Evolutionary conservation across 495 filamentous ascomycete species (phyloP).

Genomic region (Tricharina praecox): DNA sequence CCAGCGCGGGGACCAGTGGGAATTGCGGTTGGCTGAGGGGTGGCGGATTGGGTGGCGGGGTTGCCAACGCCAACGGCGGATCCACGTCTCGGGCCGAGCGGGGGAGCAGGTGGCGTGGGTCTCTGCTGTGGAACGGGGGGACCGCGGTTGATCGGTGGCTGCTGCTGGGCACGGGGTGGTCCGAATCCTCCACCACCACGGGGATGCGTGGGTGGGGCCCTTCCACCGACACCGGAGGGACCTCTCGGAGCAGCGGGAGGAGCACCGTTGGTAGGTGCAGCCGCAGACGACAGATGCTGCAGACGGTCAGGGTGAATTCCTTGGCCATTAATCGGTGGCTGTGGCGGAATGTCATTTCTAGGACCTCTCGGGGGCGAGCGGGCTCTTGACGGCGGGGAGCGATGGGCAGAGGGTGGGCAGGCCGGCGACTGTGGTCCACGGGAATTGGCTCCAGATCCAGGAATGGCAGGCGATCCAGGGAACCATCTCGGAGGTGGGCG

Average conservation of each 20-base stretch:
- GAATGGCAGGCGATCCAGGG: slow-evolving; percentile 17
- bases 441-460: slow-evolving; percentile 13
- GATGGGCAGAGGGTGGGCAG: slow-evolving; percentile 17
- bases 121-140: slow-evolving; percentile 16
- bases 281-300: slow-evolving; percentile 18
- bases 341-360: slow-evolving; percentile 13
- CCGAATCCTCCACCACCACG: slow-evolving; percentile 14
- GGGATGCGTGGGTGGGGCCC: slow-evolving; percentile 11
- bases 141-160: slow-evolving; percentile 5
- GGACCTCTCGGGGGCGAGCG: slow-evolving; percentile 23
- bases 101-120: slow-evolving; percentile 10
- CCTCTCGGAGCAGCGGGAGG: slow-evolving; percentile 17
- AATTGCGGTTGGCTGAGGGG: slow-evolving; percentile 10
- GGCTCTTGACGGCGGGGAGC: slow-evolving; percentile 19
- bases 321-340: slow-evolving; percentile 13
- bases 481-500: slow-evolving; percentile 9
- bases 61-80: slow-evolving; percentile 13
- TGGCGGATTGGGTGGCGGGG: slow-evolving; percentile 8
- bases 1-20: slow-evolving; percentile 25
- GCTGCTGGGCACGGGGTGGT: not conserved
- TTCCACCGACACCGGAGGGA: slow-evolving; percentile 12
- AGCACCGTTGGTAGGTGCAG: slow-evolving; percentile 14
- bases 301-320: slow-evolving; percentile 19
- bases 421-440: slow-evolving; percentile 16
- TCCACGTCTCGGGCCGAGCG: slow-evolving; percentile 17